A percentile compares a stretch with the other conserved stretches of the same genome.
phyloP scores from a whole-genome alignment of 805 yeast species.

The Cyberlindnera xishuangbannaensis region DNA sequence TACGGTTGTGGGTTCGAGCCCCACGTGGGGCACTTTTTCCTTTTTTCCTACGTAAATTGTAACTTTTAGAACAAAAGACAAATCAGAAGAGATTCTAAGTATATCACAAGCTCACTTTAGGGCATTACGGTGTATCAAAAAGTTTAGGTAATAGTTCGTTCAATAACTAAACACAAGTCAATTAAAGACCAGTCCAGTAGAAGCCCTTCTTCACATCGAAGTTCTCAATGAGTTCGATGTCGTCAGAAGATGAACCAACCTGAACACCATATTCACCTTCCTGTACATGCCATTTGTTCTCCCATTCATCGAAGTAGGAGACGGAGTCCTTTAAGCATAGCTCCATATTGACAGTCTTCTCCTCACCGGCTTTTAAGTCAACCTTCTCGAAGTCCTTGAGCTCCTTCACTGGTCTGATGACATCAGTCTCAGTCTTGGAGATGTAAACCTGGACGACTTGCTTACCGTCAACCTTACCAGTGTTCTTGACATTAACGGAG shows the following conservation, averaged over 20 bases:
- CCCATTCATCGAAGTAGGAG: conserved; percentile 48
- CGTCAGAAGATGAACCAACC: conserved; percentile 38
- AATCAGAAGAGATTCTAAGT: background rate
- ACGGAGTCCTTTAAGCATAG: conserved; percentile 42
- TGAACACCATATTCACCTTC: conserved; percentile 44
- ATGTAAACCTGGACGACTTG: conserved; percentile 55
- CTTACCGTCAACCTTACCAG: conserved; percentile 43
- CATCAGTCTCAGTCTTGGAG: conserved; percentile 28
- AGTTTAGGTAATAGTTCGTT: background rate
- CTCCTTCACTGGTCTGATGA: conserved; percentile 52
- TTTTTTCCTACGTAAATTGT: background rate
- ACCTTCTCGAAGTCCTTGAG: conserved; percentile 54
- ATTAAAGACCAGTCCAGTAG: conserved; percentile 22
- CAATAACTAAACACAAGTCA: background rate
- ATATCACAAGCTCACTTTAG: background rate
- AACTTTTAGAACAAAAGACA: background rate
- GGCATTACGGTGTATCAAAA: background rate
- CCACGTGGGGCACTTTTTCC: conserved; percentile 26
- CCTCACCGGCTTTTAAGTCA: conserved; percentile 38
- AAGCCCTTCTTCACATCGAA: conserved; percentile 20
- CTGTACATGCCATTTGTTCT: conserved; percentile 45
- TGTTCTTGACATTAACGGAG: conserved; percentile 39
- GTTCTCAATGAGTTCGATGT: conserved; percentile 20
- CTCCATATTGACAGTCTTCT: conserved; percentile 31
- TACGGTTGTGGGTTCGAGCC: conserved; percentile 32